Base-by-base conservation (phyloP, 1,284 basidiomycete species). In the Xerocomus amazonicus region DNA sequence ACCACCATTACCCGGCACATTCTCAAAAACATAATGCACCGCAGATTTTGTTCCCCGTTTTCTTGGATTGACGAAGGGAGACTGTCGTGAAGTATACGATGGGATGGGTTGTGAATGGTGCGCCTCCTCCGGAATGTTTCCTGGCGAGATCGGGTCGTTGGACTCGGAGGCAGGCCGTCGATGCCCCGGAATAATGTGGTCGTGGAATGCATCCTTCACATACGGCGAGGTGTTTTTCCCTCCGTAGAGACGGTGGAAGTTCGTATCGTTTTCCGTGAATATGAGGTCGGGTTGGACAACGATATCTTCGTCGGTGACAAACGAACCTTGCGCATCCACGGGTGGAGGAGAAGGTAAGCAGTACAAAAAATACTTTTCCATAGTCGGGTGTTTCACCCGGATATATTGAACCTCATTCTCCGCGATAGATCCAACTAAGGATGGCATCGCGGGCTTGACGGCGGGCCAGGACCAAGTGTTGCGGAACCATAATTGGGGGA, bases 191-290 rank as follows among this genome's bases (percentile, higher is more conserved):
- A 98, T 85, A 67, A 98, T 90, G 66, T 98, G 90, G 67, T 98
- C 95, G 65, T 99, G 94, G 78, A 99, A 98, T n/a, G 89, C 95
- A 63, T 99, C 96, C 73, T 99, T 99, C 62, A 91, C 90, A 66
- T 87, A 95, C 2, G 81, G 79, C 0, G 83, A 84, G 51, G 80
- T 75, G 73, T 98, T 97, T 59, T 83, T 73, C 23, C 91, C 94
- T 32, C 86, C 86, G 68, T 97, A 99, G 31, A 99, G 78, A 51
- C 96, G 82, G 62, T 82, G 80, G 68, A 88, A 96, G 76, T 99
- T 99, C 56, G 95, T 97, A 68, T 98, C 92, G 71, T 98, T 99
- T 66, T 98, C 93, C 9, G 92, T 94, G 69, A 97, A 97, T 14
- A 97, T 69, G 34, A 97, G 74, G 14, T 90, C 83, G 0, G 94